Base-by-base conservation (phyloP, 1,284 basidiomycete genomes). In the Malassezia vespertilionis region DNA sequence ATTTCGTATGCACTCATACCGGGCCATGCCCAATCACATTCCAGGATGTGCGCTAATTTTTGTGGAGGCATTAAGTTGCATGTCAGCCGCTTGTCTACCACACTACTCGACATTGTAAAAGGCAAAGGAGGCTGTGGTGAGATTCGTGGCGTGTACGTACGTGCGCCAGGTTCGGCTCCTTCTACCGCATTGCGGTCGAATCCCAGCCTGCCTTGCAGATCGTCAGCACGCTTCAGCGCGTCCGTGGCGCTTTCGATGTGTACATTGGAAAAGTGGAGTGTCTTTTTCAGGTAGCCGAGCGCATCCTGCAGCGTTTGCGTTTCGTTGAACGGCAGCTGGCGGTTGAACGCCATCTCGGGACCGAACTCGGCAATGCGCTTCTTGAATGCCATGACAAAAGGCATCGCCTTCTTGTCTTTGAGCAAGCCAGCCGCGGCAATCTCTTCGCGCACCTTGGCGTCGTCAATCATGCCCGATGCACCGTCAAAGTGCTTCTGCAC, bases 331-430 rank as follows among this genome's bases (percentile, higher is more conserved):
- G 82, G 81, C 53, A 96, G 75, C 8, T 80, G 77, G n/a, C 90
- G 80, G 62, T 86, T 80, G 76, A 96, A 90, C 1, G 87, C 87
- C 0, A 78, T 78, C 59, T 81, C 74, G 22, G 82, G 80, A 18
- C 86, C 86, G 62, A 84, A 80, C 61, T 84, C 79, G 2, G 79
- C 74, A 71, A 89, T 83, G 15, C 86, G 82, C 80, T 86, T 87
- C 83, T 95, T 93, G 80, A 93, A 83, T 22, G 77, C 74, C 59
- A 91, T 84, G 46, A 89, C 80, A 75, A 95, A 96, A 26, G 90
- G 90, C 90, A 96, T 96, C 33, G 79, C 79, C 53, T 82, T 81
- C 76, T 96, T 96, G 74, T 96, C 88, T 79, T 95, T 95, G 73
- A 88, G 81, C 72, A 95, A 71, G 11, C 86, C 88, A n/a, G 76